Conservation (phyloP, 2,329 filamentous ascomycete species). For the Alternaria burnsii region DNA sequence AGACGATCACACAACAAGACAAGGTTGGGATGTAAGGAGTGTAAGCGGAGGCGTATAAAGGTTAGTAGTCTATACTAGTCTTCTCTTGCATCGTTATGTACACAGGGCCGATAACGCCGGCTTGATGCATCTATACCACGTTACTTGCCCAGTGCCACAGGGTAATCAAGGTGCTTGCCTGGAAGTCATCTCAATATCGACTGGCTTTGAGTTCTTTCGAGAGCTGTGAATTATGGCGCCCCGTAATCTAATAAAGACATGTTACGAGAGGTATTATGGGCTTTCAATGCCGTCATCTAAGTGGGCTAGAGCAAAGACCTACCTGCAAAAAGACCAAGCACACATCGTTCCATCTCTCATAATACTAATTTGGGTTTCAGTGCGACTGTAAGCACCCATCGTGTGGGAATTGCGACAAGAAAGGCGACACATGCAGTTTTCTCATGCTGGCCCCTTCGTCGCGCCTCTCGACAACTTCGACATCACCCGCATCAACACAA, state of each 20-base stretch:
- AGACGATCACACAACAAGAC: conserved; percentile 48
- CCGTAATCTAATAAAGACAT: neutral
- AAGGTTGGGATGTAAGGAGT: conserved; percentile 46
- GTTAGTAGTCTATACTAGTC: conserved; percentile 23
- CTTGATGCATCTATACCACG: neutral
- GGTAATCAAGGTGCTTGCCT: neutral
- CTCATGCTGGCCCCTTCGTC: conserved; percentile 44
- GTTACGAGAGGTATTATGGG: neutral
- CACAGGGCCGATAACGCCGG: neutral
- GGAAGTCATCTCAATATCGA: neutral
- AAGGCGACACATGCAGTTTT: conserved; percentile 45
- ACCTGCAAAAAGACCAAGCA: neutral
- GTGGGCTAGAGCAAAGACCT: neutral
- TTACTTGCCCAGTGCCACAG: neutral
- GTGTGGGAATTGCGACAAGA: conserved; percentile 46
- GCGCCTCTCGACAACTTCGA: conserved; percentile 29
- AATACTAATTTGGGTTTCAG: conserved; percentile 32
- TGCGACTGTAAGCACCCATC: conserved; percentile 46
- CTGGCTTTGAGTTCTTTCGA: neutral
- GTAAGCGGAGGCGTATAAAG: conserved; percentile 49
- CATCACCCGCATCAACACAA: conserved; percentile 16
- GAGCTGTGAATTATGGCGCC: neutral
- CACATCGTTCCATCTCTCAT: neutral
- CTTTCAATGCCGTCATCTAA: neutral
- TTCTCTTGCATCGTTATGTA: neutral